phyloP scores from a whole-genome alignment of 805 yeast genomes.

The Saturnispora besseyi region DNA sequence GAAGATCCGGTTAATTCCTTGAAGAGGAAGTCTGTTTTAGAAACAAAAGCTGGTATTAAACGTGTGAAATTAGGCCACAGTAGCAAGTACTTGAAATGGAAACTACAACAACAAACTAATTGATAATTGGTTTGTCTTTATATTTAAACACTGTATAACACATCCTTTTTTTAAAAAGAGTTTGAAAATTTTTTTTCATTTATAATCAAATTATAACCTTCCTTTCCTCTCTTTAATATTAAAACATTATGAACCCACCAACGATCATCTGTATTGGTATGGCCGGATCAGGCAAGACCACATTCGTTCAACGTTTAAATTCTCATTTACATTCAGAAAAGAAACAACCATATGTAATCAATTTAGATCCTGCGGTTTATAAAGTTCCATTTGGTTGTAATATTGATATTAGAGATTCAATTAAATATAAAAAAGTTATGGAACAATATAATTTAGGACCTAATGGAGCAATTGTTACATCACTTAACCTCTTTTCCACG shows the following conservation, averaged over 20 bases:
- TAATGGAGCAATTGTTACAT: slow-evolving; percentile 96
- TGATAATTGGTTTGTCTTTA: not conserved
- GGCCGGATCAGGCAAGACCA: slow-evolving; percentile 86
- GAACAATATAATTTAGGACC: slow-evolving; percentile 93
- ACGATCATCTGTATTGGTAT: slow-evolving; percentile 34
- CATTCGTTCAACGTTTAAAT: slow-evolving; percentile 91
- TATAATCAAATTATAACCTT: not conserved
- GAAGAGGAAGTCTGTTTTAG: slow-evolving; percentile 8
- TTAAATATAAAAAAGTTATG: slow-evolving; percentile 94
- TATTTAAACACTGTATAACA: not conserved
- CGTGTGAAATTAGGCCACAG: slow-evolving; percentile 53
- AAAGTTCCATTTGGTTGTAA: slow-evolving; percentile 91
- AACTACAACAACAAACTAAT: slow-evolving; percentile 15
- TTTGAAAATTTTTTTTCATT: not conserved
- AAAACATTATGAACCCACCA: slow-evolving; percentile 17
- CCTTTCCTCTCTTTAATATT: not conserved
- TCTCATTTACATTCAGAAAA: slow-evolving; percentile 72
- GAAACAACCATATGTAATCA: slow-evolving; percentile 81
- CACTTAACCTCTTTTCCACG: slow-evolving; percentile 83
- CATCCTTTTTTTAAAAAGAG: not conserved
- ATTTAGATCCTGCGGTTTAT: slow-evolving; percentile 92
- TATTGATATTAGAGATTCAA: slow-evolving; percentile 92
- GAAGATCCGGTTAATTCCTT: slow-evolving; percentile 9
- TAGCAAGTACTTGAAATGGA: slow-evolving; percentile 63
- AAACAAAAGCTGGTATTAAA: slow-evolving; percentile 20